phyloP scores from a whole-genome alignment of 352 stramenopile genomes.

The Phytophthora kernoviae region DNA sequence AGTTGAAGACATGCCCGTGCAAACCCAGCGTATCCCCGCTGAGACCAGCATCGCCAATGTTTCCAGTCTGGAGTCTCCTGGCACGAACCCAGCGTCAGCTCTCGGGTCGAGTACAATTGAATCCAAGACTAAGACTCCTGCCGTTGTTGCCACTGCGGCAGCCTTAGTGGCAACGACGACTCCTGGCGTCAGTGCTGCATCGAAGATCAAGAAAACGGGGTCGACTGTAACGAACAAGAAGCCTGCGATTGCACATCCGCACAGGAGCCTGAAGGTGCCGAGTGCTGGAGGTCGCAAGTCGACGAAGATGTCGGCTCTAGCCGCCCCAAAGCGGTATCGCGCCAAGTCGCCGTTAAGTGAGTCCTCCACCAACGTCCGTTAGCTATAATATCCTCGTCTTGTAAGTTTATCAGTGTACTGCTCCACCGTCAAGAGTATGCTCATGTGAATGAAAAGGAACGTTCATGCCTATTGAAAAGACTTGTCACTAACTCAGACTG shows the following conservation, averaged over 20 bases:
- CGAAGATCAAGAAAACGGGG: slow-evolving; percentile 24
- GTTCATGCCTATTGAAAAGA: neutral
- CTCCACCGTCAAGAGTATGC: neutral
- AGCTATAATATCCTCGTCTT: slow-evolving; percentile 16
- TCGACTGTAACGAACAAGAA: slow-evolving; percentile 24
- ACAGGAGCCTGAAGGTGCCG: slow-evolving; percentile 24
- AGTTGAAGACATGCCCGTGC: slow-evolving; percentile 1
- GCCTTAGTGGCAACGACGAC: slow-evolving; percentile 3
- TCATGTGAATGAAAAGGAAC: neutral
- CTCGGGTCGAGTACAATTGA: neutral
- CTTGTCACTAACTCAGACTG: no score
- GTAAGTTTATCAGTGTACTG: slow-evolving; percentile 28
- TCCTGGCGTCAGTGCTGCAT: neutral
- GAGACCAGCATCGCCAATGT: neutral
- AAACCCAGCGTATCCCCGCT: slow-evolving; percentile 4
- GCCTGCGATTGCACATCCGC: slow-evolving; percentile 7
- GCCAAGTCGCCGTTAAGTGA: slow-evolving; percentile 39
- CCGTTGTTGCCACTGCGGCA: slow-evolving; percentile 3
- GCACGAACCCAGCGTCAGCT: neutral
- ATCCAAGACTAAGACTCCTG: slow-evolving; percentile 1
- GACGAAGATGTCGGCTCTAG: slow-evolving; percentile 29
- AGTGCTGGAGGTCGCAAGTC: slow-evolving; percentile 20
- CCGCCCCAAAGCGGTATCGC: slow-evolving; percentile 38
- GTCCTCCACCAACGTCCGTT: slow-evolving; percentile 31
- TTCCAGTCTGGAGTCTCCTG: slow-evolving; percentile 22